Evolutionary conservation across 345 rosid genomes (phyloP), one percentile per base, ranked within the genome.

Genomic region (Firmiana major): DNA sequence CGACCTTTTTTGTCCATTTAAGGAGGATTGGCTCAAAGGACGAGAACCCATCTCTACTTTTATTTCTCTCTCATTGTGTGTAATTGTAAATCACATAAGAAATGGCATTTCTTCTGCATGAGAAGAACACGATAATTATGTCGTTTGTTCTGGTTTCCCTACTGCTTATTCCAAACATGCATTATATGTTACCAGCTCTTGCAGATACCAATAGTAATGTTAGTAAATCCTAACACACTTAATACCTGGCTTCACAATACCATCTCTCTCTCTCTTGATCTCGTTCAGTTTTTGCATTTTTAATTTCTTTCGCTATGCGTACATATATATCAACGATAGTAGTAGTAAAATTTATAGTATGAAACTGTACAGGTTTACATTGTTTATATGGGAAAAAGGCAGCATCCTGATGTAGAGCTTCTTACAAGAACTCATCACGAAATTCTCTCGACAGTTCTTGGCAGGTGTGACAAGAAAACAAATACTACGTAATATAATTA

Each of bases 381-480:
- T 49, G 60, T 71, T 31, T 71, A 71, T 60, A 51, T 71, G 74
- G 74, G 60, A 5, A 71, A 71, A 71, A 71, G 60, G 45, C 74
- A 51, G 74, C 74, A 51, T 38, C 74, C 34, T 31, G 74, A 71
- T 71, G 74, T 51, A 4, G 74, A 51, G 74, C 74, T 51, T 71
- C 74, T 71, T 71, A 64, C 80, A 17, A 54, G 60, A 63, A 78
- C 81, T 24, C 88, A 86, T 38, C 79, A 78, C 42, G 69, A 63
- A 21, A 45, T 86, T 28, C 86, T 86, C 4, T 79, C 75, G 36
- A 81, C 88, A 6, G 71, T 60, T 73, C 63, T 81, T n/a, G 86
- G 84, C 62, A 85, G 86, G 86, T 83, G 63, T 26, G 8, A 62
- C 3, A 5, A 36, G 28, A 38, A 40, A 19, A 63, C 31, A 21